Conservation (phyloP, 1,284 basidiomycete genomes). For the Sanghuangporus weigelae region DNA sequence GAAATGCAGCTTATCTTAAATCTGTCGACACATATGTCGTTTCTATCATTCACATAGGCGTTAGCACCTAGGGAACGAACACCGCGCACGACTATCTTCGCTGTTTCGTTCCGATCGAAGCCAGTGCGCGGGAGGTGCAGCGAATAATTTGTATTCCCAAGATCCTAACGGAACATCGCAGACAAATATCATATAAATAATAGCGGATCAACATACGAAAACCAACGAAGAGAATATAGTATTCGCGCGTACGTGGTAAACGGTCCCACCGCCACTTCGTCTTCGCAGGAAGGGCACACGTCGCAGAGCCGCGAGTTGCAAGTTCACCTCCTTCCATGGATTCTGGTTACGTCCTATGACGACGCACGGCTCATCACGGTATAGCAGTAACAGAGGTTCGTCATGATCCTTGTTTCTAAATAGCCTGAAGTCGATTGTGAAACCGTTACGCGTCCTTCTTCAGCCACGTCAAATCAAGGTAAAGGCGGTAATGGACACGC, state of each 20-base stretch:
- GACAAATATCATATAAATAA: neutral
- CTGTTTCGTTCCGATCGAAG: conserved; percentile 81
- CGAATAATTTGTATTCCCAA: conserved; percentile 97
- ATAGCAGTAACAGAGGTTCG: conserved; percentile 79
- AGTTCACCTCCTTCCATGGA: conserved; percentile 95
- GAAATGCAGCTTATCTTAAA: conserved; percentile 74
- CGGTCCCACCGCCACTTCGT: conserved; percentile 94
- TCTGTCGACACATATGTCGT: conserved; percentile 81
- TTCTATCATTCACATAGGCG: conserved; percentile 82
- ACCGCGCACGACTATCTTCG: conserved; percentile 74
- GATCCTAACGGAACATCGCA: conserved; percentile 53
- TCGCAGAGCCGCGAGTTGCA: conserved; percentile 43
- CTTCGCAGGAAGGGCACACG: conserved; percentile 80
- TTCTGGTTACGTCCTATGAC: conserved; percentile 97
- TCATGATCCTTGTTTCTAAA: conserved; percentile 69
- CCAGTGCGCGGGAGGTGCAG: conserved; percentile 80
- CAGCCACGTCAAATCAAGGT: conserved; percentile 1
- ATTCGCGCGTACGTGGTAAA: conserved; percentile 78
- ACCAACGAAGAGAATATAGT: neutral
- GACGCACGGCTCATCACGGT: conserved; percentile 87
- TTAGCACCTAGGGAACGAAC: conserved; percentile 70
- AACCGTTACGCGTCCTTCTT: neutral
- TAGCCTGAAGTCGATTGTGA: conserved; percentile 52
- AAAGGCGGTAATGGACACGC: conserved; percentile 25
- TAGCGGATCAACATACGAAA: neutral